Conservation (phyloP, 1,284 basidiomycete genomes). For the Rhodotorula mucilaginosa region DNA sequence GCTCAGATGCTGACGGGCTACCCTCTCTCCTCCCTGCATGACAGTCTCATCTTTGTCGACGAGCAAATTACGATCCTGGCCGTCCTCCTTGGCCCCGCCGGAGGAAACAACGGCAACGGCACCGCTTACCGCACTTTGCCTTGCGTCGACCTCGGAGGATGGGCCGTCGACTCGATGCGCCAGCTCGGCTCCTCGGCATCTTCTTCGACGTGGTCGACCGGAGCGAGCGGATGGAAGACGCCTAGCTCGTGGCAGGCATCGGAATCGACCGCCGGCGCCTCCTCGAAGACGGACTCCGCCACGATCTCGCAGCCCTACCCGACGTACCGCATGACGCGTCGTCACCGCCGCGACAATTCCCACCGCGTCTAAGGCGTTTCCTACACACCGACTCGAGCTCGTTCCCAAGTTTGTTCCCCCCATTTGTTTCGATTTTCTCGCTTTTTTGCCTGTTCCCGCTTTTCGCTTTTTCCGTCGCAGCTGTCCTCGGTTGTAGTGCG, state of each 20-base stretch:
- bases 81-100: conserved; percentile 11
- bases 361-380: too few species aligned
- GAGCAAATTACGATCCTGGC: conserved; percentile 23
- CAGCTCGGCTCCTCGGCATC: background rate
- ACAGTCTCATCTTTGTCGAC: conserved; percentile 41
- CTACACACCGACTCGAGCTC: too few species aligned
- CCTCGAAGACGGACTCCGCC: too few species aligned
- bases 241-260: too few species aligned
- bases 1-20: background rate
- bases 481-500: background rate
- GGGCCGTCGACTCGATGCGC: background rate
- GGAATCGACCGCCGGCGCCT: too few species aligned
- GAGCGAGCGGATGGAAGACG: too few species aligned
- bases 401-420: background rate
- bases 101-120: background rate
- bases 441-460: background rate
- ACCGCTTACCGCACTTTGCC: background rate
- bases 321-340: too few species aligned
- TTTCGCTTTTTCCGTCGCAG: background rate
- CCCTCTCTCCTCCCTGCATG: background rate
- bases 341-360: too few species aligned
- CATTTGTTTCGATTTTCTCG: background rate
- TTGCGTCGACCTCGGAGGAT: background rate
- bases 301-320: too few species aligned
- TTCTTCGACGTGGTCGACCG: background rate